These are phyloP conservation scores for Crithidia fasciculata DNA, from an alignment of 208 protist genomes.

Conservation along the genomic window DNA sequence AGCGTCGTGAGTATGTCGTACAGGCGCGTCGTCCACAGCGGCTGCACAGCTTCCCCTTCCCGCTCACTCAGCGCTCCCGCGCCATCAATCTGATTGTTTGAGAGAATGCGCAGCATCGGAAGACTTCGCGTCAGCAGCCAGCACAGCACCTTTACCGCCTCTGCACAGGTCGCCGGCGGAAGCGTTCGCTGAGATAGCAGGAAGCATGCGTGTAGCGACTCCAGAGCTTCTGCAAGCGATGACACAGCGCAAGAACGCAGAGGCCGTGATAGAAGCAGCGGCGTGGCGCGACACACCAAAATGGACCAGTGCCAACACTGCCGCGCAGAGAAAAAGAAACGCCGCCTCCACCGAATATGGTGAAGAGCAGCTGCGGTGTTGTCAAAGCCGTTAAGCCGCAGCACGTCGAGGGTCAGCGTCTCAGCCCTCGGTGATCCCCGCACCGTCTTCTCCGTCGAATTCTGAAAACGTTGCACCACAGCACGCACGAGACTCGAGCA, in stretches of 20 bases:
- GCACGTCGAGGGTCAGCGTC: no score
- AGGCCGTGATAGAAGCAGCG: neutral
- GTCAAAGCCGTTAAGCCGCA: no score
- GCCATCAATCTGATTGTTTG: no score
- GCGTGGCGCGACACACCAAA: constrained; percentile 21
- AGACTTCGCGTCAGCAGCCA: constrained; percentile 17
- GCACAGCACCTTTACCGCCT: neutral
- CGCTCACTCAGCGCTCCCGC: no score
- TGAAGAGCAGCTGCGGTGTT: neutral
- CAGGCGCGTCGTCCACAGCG: constrained; percentile 6
- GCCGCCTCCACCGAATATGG: neutral
- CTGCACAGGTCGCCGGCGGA: neutral
- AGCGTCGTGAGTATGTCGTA: neutral
- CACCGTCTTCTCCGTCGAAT: no score
- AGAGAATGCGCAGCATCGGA: neutral
- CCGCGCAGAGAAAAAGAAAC: constrained; percentile 6
- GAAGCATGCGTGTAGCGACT: constrained; percentile 3
- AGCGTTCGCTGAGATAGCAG: neutral
- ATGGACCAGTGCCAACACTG: constrained; percentile 33
- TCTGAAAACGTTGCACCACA: neutral
- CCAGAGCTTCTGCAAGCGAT: constrained; percentile 6
- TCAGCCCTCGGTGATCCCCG: no score
- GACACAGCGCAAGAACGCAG: constrained; percentile 3
- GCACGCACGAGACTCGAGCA: neutral
- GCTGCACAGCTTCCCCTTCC: neutral